Conservation (phyloP, 177 flowering plant species). For the Tripterygium wilfordii region DNA sequence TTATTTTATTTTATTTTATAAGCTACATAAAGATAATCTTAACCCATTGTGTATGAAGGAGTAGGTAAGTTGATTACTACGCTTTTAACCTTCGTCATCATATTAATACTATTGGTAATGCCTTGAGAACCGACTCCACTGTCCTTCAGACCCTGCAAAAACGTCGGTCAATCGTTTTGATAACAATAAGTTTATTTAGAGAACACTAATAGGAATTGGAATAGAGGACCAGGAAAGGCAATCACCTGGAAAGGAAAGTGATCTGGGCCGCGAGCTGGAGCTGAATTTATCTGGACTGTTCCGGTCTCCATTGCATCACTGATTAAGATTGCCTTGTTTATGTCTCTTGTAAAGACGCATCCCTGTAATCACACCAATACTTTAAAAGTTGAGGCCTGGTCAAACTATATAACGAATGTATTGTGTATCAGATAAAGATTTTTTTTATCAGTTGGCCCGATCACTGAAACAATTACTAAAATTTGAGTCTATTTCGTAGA, state of each 20-base stretch:
- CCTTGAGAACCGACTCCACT: constrained; percentile 99
- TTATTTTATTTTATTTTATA: no score
- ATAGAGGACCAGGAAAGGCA: no score
- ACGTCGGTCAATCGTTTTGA: background rate
- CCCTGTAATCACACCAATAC: constrained; percentile 71
- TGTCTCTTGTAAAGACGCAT: constrained; percentile 89
- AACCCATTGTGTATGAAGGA: constrained; percentile 93
- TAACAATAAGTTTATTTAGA: no score
- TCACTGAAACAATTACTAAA: no score
- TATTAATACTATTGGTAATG: constrained; percentile 86
- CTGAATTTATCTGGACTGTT: constrained; percentile 95
- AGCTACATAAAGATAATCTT: no score
- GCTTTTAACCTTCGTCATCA: constrained; percentile 96
- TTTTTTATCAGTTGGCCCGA: no score
- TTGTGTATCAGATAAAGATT: no score
- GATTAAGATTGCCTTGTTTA: constrained; percentile 94
- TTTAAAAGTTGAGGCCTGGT: no score
- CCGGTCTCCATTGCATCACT: constrained; percentile 99
- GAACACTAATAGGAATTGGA: no score
- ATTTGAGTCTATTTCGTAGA: no score
- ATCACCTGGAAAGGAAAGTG: constrained; percentile 97
- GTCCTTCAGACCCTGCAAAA: constrained; percentile 80
- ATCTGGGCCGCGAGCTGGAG: constrained; percentile 99
- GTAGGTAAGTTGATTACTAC: constrained; percentile 91
- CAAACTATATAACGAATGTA: no score